Evolutionary conservation across 1,284 basidiomycete species (phyloP).

Genomic region (Termitomyces sp.): DNA sequence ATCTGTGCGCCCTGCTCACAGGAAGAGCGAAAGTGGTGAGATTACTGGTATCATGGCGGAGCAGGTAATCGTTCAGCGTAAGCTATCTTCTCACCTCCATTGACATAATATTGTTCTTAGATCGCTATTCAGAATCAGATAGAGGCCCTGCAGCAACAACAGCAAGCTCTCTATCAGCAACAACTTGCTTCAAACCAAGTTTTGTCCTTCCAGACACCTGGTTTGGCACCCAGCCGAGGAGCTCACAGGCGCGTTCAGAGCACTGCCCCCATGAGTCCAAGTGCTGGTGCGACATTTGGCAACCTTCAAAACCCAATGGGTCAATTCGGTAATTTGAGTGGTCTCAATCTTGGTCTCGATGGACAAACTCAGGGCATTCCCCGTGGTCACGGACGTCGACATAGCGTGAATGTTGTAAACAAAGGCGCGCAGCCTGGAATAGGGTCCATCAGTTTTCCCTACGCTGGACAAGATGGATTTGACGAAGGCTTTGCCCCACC

Average conservation of each 20-base stretch:
- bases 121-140: slow-evolving; percentile 89
- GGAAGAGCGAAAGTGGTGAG: slow-evolving; percentile 67
- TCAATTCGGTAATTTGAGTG: slow-evolving; percentile 58
- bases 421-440: slow-evolving; percentile 48
- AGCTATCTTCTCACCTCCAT: background rate
- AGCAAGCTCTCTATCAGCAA: slow-evolving; percentile 82
- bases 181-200: slow-evolving; percentile 77
- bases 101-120: slow-evolving; percentile 32
- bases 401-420: slow-evolving; percentile 91
- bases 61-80: slow-evolving; percentile 49
- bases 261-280: slow-evolving; percentile 62
- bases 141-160: slow-evolving; percentile 85
- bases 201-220: slow-evolving; percentile 65
- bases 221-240: slow-evolving; percentile 59
- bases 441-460: slow-evolving; percentile 51
- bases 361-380: slow-evolving; percentile 61
- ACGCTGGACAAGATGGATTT: slow-evolving; percentile 54
- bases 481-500: slow-evolving; percentile 69
- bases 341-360: slow-evolving; percentile 58
- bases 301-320: slow-evolving; percentile 57
- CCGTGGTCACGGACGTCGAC: slow-evolving; percentile 85
- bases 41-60: slow-evolving; percentile 86
- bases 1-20: slow-evolving; percentile 39
- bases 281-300: slow-evolving; percentile 38
- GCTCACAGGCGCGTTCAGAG: slow-evolving; percentile 89